phyloP scores from a whole-genome alignment of 805 yeast genomes.

The Ogataea nonfermentans region DNA sequence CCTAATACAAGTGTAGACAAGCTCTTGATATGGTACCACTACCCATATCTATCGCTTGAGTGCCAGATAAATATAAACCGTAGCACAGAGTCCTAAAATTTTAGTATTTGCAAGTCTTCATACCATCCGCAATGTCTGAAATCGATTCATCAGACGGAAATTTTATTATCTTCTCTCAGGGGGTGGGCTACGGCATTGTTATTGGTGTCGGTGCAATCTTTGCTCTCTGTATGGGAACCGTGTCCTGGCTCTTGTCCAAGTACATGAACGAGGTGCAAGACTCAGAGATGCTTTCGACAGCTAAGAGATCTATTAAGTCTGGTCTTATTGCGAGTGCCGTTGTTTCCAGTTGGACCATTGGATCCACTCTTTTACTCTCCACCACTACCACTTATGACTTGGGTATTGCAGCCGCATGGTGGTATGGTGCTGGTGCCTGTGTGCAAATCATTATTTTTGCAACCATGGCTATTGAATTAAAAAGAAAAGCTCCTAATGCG shows the following conservation, averaged over 20 bases:
- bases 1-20: too few species aligned
- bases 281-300: slow-evolving; percentile 42
- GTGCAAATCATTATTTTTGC: slow-evolving; percentile 36
- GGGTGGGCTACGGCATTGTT: slow-evolving; percentile 41
- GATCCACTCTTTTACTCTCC: slow-evolving; percentile 31
- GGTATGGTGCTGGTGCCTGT: slow-evolving; percentile 37
- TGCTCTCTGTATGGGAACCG: slow-evolving; percentile 38
- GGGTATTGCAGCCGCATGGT: slow-evolving; percentile 38
- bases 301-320: slow-evolving; percentile 36
- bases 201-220: slow-evolving; percentile 47
- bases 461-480: slow-evolving; percentile 34
- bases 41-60: not conserved
- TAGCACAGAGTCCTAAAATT: too few species aligned
- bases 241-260: slow-evolving; percentile 35
- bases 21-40: too few species aligned
- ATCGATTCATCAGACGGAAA: slow-evolving; percentile 12
- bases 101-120: too few species aligned
- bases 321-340: slow-evolving; percentile 39
- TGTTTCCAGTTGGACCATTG: slow-evolving; percentile 39
- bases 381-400: slow-evolving; percentile 33
- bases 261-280: slow-evolving; percentile 41
- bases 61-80: too few species aligned
- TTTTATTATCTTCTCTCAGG: slow-evolving; percentile 20
- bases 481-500: slow-evolving; percentile 36
- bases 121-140: slow-evolving; percentile 8